Conservation (phyloP, 1,284 basidiomycete genomes). For the Chiua sp. region DNA sequence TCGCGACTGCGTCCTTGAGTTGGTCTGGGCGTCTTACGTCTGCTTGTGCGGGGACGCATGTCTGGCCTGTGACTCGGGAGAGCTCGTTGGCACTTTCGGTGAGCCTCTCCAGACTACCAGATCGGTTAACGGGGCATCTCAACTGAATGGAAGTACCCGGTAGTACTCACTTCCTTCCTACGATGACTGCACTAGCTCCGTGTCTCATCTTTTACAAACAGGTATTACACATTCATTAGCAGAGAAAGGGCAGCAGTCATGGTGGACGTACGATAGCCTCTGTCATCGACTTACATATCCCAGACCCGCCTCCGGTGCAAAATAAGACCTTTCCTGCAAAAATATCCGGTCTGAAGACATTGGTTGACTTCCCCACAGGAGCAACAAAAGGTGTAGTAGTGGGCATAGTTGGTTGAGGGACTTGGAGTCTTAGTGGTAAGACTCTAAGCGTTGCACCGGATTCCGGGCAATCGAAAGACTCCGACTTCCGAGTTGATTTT, state of each 20-base stretch:
- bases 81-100: conserved; percentile 76
- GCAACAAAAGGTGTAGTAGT: conserved; percentile 30
- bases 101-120: conserved; percentile 76
- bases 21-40: conserved; percentile 86
- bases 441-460: too few relatives aligned
- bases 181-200: conserved; percentile 82
- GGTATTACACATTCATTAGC: neutral
- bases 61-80: conserved; percentile 67
- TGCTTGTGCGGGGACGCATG: conserved; percentile 77
- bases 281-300: conserved; percentile 92
- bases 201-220: conserved; percentile 71
- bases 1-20: conserved; percentile 77
- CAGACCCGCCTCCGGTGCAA: conserved; percentile 90
- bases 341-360: conserved; percentile 78
- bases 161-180: conserved; percentile 81
- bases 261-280: conserved; percentile 67
- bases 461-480: too few relatives aligned
- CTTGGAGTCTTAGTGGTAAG: too few relatives aligned
- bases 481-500: conserved; percentile 30
- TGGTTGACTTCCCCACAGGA: conserved; percentile 56
- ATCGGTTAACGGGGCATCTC: neutral
- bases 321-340: conserved; percentile 94
- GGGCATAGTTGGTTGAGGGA: conserved; percentile 20
- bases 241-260: too few relatives aligned
- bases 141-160: neutral